Percentiles rank a stretch among this genome's conserved stretches.
phyloP scores from a whole-genome alignment of 139 green algal species.

The Nannochloris sp. region DNA sequence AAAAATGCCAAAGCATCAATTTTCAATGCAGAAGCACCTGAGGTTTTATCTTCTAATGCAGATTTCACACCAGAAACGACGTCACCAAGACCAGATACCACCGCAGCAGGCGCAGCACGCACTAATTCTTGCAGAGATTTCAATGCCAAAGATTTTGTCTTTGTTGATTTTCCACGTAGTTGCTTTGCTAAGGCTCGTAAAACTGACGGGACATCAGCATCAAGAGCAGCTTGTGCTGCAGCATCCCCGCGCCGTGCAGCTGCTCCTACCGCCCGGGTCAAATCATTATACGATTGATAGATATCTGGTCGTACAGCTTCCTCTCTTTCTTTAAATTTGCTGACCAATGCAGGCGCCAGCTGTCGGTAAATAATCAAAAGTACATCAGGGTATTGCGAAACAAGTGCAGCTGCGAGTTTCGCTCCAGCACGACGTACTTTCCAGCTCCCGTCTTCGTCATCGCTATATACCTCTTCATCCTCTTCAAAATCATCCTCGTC shows the following conservation, averaged over 20 bases:
- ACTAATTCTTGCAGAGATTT: conserved; percentile 67
- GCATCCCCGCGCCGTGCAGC: not conserved
- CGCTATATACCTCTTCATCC: conserved; percentile 75
- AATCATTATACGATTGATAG: conserved; percentile 60
- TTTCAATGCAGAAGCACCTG: conserved; percentile 51
- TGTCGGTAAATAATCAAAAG: conserved; percentile 35
- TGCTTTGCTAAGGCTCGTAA: conserved; percentile 29
- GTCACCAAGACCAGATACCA: conserved; percentile 40
- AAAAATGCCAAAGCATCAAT: conserved; percentile 90
- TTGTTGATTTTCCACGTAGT: conserved; percentile 69
- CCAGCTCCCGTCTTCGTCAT: conserved; percentile 95
- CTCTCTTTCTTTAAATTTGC: conserved; percentile 83
- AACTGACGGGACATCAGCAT: not conserved
- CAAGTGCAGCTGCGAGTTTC: conserved; percentile 57
- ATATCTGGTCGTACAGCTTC: conserved; percentile 84
- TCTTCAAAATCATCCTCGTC: conserved; percentile 37
- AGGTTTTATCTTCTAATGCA: conserved; percentile 64
- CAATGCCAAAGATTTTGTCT: conserved; percentile 65
- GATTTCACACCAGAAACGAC: conserved; percentile 58
- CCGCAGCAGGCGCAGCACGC: conserved; percentile 39
- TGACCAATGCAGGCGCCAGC: conserved; percentile 44
- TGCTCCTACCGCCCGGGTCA: conserved; percentile 54
- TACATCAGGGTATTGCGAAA: conserved; percentile 57
- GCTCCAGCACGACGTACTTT: conserved; percentile 81
- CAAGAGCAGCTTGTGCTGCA: not conserved